A percentile compares a stretch with the other conserved stretches of the same genome.
phyloP scores from a whole-genome alignment of 768 basidiomycete species.

The Atractiella rhizophila region DNA sequence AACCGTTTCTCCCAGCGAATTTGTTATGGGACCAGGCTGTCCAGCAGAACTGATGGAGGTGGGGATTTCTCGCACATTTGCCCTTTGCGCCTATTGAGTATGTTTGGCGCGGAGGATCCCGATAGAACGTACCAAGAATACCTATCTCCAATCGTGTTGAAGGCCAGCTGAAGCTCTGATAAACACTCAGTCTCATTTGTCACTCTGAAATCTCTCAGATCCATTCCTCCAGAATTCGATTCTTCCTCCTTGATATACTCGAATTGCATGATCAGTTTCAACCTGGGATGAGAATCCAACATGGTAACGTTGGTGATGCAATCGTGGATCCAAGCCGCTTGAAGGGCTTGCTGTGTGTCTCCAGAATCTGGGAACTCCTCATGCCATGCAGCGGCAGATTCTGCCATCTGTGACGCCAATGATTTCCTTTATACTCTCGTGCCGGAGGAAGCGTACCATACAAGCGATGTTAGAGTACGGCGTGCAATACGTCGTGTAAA shows the following conservation, averaged over 20 bases:
- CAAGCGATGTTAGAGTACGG: neutral
- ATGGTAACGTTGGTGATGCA: constrained; percentile 10
- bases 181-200: constrained; percentile 11
- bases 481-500: constrained; percentile 10
- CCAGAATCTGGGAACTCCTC: too few species aligned
- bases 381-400: too few species aligned
- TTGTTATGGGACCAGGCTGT: too few species aligned
- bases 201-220: constrained; percentile 14
- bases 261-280: too few species aligned
- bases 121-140: constrained; percentile 8
- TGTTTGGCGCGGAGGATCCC: neutral
- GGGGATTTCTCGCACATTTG: too few species aligned
- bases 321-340: neutral
- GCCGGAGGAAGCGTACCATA: too few species aligned
- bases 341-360: too few species aligned
- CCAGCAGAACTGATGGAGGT: too few species aligned
- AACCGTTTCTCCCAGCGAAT: too few species aligned
- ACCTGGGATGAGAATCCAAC: constrained; percentile 7
- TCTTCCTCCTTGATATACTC: neutral
- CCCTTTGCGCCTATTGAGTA: too few species aligned
- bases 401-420: too few species aligned
- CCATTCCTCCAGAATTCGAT: neutral
- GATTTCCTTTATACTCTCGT: too few species aligned
- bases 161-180: constrained; percentile 4
- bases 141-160: constrained; percentile 5